phyloP scores from a whole-genome alignment of 2,329 filamentous ascomycete genomes.

The Cercospora zeina region DNA sequence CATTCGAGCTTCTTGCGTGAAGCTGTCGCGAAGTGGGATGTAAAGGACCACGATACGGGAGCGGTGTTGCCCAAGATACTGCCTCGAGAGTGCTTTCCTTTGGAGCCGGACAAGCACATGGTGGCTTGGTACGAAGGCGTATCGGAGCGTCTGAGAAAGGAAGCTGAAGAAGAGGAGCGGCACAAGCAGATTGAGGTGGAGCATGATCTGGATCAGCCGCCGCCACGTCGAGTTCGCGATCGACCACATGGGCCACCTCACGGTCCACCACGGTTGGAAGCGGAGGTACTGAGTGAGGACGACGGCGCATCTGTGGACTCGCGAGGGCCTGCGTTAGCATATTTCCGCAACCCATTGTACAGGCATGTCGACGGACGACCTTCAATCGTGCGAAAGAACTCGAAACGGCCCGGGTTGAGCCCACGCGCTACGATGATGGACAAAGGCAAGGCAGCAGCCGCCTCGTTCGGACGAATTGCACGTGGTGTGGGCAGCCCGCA shows the following conservation, averaged over 20 bases:
- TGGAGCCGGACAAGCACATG: constrained; percentile 73
- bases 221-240: constrained; percentile 30
- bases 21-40: constrained; percentile 73
- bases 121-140: constrained; percentile 82
- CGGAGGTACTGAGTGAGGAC: constrained; percentile 35
- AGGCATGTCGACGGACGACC: constrained; percentile 49
- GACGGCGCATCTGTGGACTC: constrained; percentile 47
- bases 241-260: constrained; percentile 17
- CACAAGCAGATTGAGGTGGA: constrained; percentile 33
- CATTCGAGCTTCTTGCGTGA: constrained; percentile 81
- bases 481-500: constrained; percentile 41
- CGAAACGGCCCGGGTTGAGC: constrained; percentile 37
- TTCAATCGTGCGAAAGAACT: constrained; percentile 45
- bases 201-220: constrained; percentile 27
- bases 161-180: constrained; percentile 53
- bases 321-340: constrained; percentile 48
- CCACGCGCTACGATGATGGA: constrained; percentile 39
- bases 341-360: constrained; percentile 54
- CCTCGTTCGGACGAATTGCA: constrained; percentile 41
- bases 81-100: constrained; percentile 70
- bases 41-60: constrained; percentile 69
- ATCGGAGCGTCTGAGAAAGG: constrained; percentile 66
- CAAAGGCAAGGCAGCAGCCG: constrained; percentile 42
- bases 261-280: constrained; percentile 26
- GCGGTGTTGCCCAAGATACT: constrained; percentile 59